Base-by-base conservation (phyloP, 2,329 filamentous ascomycete genomes). In the Apiospora aurea region DNA sequence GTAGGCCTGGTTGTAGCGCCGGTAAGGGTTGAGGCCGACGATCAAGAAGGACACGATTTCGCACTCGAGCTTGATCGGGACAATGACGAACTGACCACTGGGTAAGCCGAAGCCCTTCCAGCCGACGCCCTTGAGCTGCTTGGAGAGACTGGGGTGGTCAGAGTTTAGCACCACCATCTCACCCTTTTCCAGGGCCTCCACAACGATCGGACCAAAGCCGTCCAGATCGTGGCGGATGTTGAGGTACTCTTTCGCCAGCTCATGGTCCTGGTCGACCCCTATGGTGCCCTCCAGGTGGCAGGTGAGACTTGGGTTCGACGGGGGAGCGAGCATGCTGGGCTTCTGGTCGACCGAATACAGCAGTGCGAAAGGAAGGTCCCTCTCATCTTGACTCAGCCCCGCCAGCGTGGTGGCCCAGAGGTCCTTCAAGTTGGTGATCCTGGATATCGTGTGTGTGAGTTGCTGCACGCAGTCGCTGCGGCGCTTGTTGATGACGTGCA, bases 381-480 rank as follows among this genome's bases (percentile, higher is more conserved):
- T 75, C 18, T 75, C 74, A 49, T 80, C 75, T 2, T 71, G 70
- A 21, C 73, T 71, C 8, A 81, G 69, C 6, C 77, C 76, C 13
- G 71, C 69, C 38, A 80, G 66, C 3, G 80, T 70, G 8, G 75
- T 75, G 7, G 72, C 46, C 80, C 80, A 82, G 14, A 81, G 83
- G 2, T 83, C 80, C 75, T 75, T 81, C 53, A 75, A 76, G 43
- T 75, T 78, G 24, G 73, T 78, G 5, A 77, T 76, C 7, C 76
- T 75, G 1, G 76, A 73, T 13, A 79, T 76, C 14, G 73, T 76
- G 53, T 83, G 83, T 1, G 79, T 80, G 5, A 85, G 72, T 13
- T 81, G 77, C n/a, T 81, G 78, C 8, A 85, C 75, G 41, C 81
- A 83, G 44, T 81, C 76, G 75, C 82, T 81, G 71, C 83, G 78